Conservation (phyloP, 352 stramenopile genomes). For the Poterioochromonas sp. region DNA sequence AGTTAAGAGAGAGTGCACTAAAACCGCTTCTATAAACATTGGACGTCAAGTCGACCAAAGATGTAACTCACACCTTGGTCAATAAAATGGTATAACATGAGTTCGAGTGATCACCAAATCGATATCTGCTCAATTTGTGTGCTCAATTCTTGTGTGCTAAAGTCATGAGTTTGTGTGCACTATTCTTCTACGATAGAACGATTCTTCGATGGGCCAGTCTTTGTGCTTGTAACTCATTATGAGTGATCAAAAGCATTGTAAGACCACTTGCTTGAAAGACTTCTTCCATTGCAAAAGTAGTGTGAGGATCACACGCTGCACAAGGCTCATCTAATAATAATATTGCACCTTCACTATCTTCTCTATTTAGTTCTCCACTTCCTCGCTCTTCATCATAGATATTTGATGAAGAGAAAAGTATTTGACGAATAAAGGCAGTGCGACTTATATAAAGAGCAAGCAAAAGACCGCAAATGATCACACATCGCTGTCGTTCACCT, state of each 20-base stretch:
- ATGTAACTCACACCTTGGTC: too few species aligned
- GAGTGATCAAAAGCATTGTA: neutral
- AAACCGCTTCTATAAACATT: too few species aligned
- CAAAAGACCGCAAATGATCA: neutral
- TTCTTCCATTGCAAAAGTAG: neutral
- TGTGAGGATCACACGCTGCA: neutral
- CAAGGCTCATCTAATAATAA: slow-evolving; percentile 14
- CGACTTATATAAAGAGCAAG: neutral
- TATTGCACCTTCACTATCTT: neutral
- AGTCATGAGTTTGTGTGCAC: too few species aligned
- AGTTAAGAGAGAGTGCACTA: too few species aligned
- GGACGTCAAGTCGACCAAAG: too few species aligned
- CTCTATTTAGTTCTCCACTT: neutral
- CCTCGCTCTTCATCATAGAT: neutral
- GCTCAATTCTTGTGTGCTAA: too few species aligned
- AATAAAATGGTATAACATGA: too few species aligned
- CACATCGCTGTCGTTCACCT: slow-evolving; percentile 7
- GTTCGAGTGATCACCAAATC: too few species aligned
- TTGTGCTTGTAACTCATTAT: slow-evolving; percentile 7
- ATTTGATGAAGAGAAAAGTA: neutral
- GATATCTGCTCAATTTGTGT: too few species aligned
- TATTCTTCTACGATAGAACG: too few species aligned
- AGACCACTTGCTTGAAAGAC: neutral
- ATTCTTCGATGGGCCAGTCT: neutral
- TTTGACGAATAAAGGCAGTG: neutral